These are phyloP conservation scores for Rhodotorula sp. DNA, from an alignment of 1,284 basidiomycete species.

Conservation along the genomic window DNA sequence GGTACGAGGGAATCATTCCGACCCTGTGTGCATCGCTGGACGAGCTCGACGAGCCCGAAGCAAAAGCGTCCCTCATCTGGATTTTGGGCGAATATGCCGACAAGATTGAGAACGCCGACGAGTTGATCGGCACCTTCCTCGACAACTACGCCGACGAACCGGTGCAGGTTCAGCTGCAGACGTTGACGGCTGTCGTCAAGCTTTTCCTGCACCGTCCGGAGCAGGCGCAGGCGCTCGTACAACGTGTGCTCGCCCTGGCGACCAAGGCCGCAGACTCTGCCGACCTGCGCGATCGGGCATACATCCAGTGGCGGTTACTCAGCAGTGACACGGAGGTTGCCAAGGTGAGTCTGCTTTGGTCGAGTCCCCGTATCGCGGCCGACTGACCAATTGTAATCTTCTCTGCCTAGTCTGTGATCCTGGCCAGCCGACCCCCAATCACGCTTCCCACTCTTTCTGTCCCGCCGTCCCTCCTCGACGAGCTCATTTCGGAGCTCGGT, in stretches of 20 bases:
- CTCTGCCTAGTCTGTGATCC: slow-evolving; percentile 70
- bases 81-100: slow-evolving; percentile 97
- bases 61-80: slow-evolving; percentile 97
- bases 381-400: background rate
- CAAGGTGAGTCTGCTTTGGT: slow-evolving; percentile 59
- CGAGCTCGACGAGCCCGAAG: slow-evolving; percentile 95
- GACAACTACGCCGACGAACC: slow-evolving; percentile 92
- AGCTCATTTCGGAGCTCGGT: slow-evolving; percentile 77
- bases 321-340: slow-evolving; percentile 91
- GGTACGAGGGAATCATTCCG: slow-evolving; percentile 95
- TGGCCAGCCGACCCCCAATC: slow-evolving; percentile 88
- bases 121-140: slow-evolving; percentile 83
- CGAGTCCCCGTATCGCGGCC: background rate
- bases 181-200: slow-evolving; percentile 93
- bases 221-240: slow-evolving; percentile 82
- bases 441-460: slow-evolving; percentile 87
- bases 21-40: slow-evolving; percentile 92
- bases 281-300: slow-evolving; percentile 92
- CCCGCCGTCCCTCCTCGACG: slow-evolving; percentile 83
- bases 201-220: slow-evolving; percentile 93
- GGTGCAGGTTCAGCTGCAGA: slow-evolving; percentile 90
- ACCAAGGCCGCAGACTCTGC: slow-evolving; percentile 97
- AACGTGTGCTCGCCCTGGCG: slow-evolving; percentile 83
- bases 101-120: slow-evolving; percentile 94
- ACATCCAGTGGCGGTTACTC: slow-evolving; percentile 92